Evolutionary conservation across 192 early-diverging fungal genomes (phyloP).

Genomic region (Dispira simplex): DNA sequence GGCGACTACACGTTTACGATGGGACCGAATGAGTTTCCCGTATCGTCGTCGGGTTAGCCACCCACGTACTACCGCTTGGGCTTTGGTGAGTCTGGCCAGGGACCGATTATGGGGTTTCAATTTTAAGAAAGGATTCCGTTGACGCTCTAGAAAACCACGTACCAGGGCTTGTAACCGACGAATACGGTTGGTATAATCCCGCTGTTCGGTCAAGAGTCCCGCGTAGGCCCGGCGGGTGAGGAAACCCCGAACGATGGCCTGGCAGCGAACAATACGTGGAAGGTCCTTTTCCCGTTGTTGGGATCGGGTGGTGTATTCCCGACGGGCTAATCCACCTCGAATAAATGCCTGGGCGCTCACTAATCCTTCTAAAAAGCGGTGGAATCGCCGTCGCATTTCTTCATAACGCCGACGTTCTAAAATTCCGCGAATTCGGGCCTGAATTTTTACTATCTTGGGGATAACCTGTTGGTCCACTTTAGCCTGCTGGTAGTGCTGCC

Average conservation of each 20-base stretch:
- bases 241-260: constrained; percentile 17
- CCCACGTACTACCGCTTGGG: constrained; percentile 53
- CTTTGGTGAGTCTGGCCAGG: constrained; percentile 13
- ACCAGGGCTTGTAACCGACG: constrained; percentile 27
- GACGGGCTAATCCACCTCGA: constrained; percentile 23
- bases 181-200: constrained; percentile 9
- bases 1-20: constrained; percentile 44
- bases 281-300: constrained; percentile 9
- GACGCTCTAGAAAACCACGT: constrained; percentile 24
- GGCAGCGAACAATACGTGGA: constrained; percentile 7
- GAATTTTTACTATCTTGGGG: constrained; percentile 28
- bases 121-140: constrained; percentile 17
- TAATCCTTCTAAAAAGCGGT: constrained; percentile 20
- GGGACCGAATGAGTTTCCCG: constrained; percentile 36
- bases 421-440: constrained; percentile 40
- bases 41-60: constrained; percentile 43
- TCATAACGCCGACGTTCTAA: constrained; percentile 33
- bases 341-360: constrained; percentile 22
- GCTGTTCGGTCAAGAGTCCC: neutral
- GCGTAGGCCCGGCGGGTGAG: constrained; percentile 15
- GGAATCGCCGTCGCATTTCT: constrained; percentile 26
- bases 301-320: constrained; percentile 3
- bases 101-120: too few relatives aligned
- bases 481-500: constrained; percentile 17
- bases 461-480: constrained; percentile 6